phyloP scores from a whole-genome alignment of 2,329 filamentous ascomycete genomes.

The Colletotrichum sp. region DNA sequence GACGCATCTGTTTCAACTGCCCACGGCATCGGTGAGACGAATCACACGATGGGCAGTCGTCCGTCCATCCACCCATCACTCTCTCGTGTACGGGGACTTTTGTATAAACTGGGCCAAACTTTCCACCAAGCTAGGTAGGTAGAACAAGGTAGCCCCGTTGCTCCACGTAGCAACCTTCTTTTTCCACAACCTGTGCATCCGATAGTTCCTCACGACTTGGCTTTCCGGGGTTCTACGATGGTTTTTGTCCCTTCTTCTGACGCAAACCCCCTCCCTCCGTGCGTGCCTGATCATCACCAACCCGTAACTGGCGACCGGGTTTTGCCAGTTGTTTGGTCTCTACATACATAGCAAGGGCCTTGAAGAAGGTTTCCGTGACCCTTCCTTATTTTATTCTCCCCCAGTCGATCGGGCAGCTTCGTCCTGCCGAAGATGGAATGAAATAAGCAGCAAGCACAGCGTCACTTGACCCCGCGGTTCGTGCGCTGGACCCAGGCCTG shows the following conservation, averaged over 20 bases:
- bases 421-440: neutral
- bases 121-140: neutral
- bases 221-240: neutral
- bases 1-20: slow-evolving; percentile 3
- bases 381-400: neutral
- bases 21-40: neutral
- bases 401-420: neutral
- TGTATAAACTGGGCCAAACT: neutral
- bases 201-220: neutral
- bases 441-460: neutral
- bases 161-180: neutral
- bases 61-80: neutral
- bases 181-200: neutral
- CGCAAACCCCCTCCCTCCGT: slow-evolving; percentile 2
- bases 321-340: neutral
- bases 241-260: neutral
- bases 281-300: slow-evolving; percentile 15
- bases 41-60: neutral
- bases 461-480: neutral
- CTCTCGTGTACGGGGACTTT: neutral
- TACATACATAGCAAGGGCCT: neutral
- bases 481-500: neutral
- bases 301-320: neutral
- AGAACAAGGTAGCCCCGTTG: neutral
- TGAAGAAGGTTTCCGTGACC: neutral